Conservation (phyloP, 2,329 filamentous ascomycete species). For the Nakataea oryzae region DNA sequence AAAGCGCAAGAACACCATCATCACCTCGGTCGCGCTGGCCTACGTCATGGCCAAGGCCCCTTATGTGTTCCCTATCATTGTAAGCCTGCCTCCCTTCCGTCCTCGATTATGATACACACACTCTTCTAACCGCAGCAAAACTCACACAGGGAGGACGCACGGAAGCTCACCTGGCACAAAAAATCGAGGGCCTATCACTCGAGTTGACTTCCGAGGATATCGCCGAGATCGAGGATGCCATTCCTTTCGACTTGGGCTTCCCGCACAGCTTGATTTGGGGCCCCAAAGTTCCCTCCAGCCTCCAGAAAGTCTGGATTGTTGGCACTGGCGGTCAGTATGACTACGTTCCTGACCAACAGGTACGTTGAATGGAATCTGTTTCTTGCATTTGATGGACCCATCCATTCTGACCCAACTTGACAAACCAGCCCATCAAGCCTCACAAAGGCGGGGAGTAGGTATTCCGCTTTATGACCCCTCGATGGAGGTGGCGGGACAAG, state of each 20-base stretch:
- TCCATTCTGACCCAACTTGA: background rate
- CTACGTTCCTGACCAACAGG: slow-evolving; percentile 26
- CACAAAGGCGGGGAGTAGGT: slow-evolving; percentile 31
- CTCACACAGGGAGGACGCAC: slow-evolving; percentile 46
- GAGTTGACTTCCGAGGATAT: slow-evolving; percentile 52
- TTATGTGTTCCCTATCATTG: slow-evolving; percentile 62
- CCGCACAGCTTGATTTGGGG: slow-evolving; percentile 49
- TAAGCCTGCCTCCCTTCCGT: background rate
- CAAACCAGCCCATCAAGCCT: slow-evolving; percentile 26
- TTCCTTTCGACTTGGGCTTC: slow-evolving; percentile 56
- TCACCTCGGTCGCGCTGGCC: slow-evolving; percentile 50
- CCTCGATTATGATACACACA: background rate
- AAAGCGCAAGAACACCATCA: slow-evolving; percentile 26
- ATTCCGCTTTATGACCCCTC: slow-evolving; percentile 11
- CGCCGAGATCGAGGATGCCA: slow-evolving; percentile 51
- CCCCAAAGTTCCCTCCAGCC: slow-evolving; percentile 22
- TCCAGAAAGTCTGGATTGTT: slow-evolving; percentile 31
- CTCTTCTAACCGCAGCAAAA: background rate
- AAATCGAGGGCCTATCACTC: slow-evolving; percentile 57
- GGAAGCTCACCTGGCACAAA: slow-evolving; percentile 57
- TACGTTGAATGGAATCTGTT: background rate
- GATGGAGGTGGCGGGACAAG: slow-evolving; percentile 7
- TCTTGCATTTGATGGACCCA: background rate
- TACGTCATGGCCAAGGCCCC: slow-evolving; percentile 65
- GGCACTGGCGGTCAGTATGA: slow-evolving; percentile 38